Evolutionary conservation across 768 basidiomycete genomes (phyloP).

Genomic region (Suillus tomentosus): DNA sequence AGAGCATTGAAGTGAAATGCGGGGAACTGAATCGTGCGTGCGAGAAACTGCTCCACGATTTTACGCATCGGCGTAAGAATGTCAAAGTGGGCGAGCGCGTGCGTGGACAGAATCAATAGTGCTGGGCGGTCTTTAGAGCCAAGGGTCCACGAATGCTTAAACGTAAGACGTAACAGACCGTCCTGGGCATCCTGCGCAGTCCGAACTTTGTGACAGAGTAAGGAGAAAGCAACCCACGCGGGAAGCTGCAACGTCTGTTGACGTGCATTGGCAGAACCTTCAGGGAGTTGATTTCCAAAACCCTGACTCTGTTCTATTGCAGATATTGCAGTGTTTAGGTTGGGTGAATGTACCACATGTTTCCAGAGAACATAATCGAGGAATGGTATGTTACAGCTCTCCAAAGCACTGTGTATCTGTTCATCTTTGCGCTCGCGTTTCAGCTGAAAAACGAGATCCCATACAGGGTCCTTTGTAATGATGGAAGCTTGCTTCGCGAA

Average conservation of each 20-base stretch:
- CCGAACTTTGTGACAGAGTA: slow-evolving; percentile 49
- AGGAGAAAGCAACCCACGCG: slow-evolving; percentile 55
- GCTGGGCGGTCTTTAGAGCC: slow-evolving; percentile 40
- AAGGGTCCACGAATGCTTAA: slow-evolving; percentile 37
- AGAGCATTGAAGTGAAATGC: slow-evolving; percentile 52
- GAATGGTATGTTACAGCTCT: slow-evolving; percentile 33
- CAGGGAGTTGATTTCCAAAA: slow-evolving; percentile 5
- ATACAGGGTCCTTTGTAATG: slow-evolving; percentile 43
- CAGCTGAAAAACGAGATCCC: slow-evolving; percentile 42
- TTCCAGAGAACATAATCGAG: slow-evolving; percentile 45
- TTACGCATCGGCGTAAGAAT: slow-evolving; percentile 48
- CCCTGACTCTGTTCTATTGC: slow-evolving; percentile 18
- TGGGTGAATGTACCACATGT: slow-evolving; percentile 34
- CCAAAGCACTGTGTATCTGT: slow-evolving; percentile 26
- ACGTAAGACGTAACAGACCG: slow-evolving; percentile 45
- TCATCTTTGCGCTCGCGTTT: slow-evolving; percentile 17
- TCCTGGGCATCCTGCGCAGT: slow-evolving; percentile 47
- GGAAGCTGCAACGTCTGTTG: slow-evolving; percentile 33
- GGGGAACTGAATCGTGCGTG: slow-evolving; percentile 20
- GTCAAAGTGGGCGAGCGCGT: slow-evolving; percentile 52
- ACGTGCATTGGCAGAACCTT: not conserved
- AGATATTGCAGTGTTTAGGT: slow-evolving; percentile 35
- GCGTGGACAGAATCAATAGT: slow-evolving; percentile 47
- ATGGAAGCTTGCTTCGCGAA: slow-evolving; percentile 37
- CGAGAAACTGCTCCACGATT: slow-evolving; percentile 45